Evolutionary conservation across 352 stramenopile genomes (phyloP).

Genomic region (Blastocystis hominis): DNA sequence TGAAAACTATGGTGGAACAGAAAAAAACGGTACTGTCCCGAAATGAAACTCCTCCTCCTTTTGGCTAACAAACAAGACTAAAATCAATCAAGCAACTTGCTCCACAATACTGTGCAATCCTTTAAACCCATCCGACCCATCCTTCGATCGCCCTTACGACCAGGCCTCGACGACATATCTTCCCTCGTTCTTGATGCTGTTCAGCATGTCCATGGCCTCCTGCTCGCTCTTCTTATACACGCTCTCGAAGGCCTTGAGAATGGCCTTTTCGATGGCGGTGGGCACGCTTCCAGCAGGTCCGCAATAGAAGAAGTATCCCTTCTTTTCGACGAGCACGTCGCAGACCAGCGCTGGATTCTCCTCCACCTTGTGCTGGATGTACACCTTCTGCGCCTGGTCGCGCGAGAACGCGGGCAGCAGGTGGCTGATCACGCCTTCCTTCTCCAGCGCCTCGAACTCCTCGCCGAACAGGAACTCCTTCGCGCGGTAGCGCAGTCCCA

Average conservation of each 20-base stretch:
- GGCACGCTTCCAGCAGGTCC: constrained; percentile 61
- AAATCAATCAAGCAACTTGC: neutral
- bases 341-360: constrained; percentile 70
- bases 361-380: constrained; percentile 76
- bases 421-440: constrained; percentile 72
- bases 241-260: neutral
- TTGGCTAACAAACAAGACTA: neutral
- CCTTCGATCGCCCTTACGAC: neutral
- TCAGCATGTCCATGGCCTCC: neutral
- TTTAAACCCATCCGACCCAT: neutral
- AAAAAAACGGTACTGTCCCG: too few relatives aligned
- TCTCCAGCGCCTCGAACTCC: constrained; percentile 73
- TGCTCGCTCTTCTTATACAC: neutral
- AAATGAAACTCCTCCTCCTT: too few relatives aligned
- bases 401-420: constrained; percentile 74
- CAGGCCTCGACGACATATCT: constrained; percentile 36
- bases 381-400: constrained; percentile 76
- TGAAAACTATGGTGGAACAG: too few relatives aligned
- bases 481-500: constrained; percentile 79
- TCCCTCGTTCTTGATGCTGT: neutral
- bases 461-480: constrained; percentile 89
- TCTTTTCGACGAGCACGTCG: constrained; percentile 69
- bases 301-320: constrained; percentile 75
- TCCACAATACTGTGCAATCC: neutral
- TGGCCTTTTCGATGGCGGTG: neutral